phyloP scores from a whole-genome alignment of 1,284 basidiomycete genomes.

The Fomitopsis pinicola region DNA sequence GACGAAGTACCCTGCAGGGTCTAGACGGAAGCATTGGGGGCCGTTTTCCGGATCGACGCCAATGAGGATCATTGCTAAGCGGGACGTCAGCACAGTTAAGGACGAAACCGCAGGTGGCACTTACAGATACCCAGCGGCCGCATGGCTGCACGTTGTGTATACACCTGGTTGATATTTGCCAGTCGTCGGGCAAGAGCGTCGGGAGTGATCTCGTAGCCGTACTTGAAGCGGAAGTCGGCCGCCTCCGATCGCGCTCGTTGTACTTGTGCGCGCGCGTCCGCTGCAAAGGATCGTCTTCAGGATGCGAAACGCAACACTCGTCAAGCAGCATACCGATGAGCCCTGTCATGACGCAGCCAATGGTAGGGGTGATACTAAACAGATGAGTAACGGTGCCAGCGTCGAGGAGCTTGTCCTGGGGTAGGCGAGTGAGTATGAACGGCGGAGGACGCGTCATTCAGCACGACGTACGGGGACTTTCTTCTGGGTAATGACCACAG shows the following conservation, averaged over 20 bases:
- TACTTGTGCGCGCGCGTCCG: constrained; percentile 93
- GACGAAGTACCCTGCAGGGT: constrained; percentile 98
- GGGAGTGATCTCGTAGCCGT: constrained; percentile 96
- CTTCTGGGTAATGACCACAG: constrained; percentile 96
- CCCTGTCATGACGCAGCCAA: constrained; percentile 98
- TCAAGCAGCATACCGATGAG: constrained; percentile 68
- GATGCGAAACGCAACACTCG: neutral
- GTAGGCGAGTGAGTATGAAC: neutral
- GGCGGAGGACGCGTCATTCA: constrained; percentile 1
- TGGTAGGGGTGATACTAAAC: constrained; percentile 94
- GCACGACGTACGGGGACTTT: constrained; percentile 84
- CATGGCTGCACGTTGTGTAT: constrained; percentile 97
- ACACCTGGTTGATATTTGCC: constrained; percentile 99
- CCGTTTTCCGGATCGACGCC: constrained; percentile 88
- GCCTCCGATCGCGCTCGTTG: constrained; percentile 87
- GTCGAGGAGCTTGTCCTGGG: constrained; percentile 96
- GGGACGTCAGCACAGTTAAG: neutral
- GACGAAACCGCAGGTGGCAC: constrained; percentile 1
- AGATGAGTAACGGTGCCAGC: constrained; percentile 93
- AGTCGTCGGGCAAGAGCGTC: constrained; percentile 91
- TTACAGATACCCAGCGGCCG: constrained; percentile 92
- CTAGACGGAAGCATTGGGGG: constrained; percentile 96
- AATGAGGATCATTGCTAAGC: constrained; percentile 90
- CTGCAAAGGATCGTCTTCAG: constrained; percentile 35
- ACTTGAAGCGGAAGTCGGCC: constrained; percentile 94